A percentile compares a stretch with the other conserved stretches of the same genome.
phyloP scores from a whole-genome alignment of 192 early-diverging fungal species.

The Entomortierella chlamydospora region DNA sequence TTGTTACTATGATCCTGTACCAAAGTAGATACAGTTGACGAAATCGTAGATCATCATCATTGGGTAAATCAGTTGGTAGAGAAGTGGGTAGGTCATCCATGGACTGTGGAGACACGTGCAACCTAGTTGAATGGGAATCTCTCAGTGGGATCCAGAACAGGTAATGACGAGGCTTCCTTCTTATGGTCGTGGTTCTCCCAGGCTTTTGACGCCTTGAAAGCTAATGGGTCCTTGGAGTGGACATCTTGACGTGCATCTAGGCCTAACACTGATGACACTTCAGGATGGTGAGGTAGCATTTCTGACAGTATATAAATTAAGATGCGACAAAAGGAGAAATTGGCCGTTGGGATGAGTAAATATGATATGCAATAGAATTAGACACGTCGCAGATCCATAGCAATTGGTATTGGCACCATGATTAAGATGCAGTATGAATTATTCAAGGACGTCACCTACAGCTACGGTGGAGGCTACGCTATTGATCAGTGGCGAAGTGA shows the following conservation, averaged over 20 bases:
- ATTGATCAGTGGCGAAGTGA: not conserved
- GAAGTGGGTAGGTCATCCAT: constrained; percentile 70
- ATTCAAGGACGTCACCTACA: too few relatives aligned
- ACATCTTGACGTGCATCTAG: not conserved
- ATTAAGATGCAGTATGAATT: too few relatives aligned
- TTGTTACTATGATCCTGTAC: constrained; percentile 37
- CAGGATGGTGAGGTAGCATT: constrained; percentile 34
- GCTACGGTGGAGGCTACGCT: too few relatives aligned
- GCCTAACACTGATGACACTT: constrained; percentile 12
- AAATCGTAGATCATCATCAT: constrained; percentile 69
- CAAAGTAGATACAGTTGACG: constrained; percentile 55
- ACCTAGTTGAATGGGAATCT: constrained; percentile 60
- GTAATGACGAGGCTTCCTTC: not conserved
- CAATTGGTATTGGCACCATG: too few relatives aligned
- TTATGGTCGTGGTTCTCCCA: not conserved
- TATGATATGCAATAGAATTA: too few relatives aligned
- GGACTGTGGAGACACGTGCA: constrained; percentile 66
- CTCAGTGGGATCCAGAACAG: constrained; percentile 15
- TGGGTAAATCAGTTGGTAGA: constrained; percentile 71
- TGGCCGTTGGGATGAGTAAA: too few relatives aligned
- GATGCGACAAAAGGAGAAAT: not conserved
- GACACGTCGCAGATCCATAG: too few relatives aligned
- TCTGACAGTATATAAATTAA: not conserved
- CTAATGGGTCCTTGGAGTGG: constrained; percentile 14
- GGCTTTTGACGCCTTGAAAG: not conserved